A percentile compares a stretch with the other conserved stretches of the same genome.
These are phyloP conservation scores for Skeletonema grethae DNA, from an alignment of 108 stramenopile genomes.

Conservation along the genomic window DNA sequence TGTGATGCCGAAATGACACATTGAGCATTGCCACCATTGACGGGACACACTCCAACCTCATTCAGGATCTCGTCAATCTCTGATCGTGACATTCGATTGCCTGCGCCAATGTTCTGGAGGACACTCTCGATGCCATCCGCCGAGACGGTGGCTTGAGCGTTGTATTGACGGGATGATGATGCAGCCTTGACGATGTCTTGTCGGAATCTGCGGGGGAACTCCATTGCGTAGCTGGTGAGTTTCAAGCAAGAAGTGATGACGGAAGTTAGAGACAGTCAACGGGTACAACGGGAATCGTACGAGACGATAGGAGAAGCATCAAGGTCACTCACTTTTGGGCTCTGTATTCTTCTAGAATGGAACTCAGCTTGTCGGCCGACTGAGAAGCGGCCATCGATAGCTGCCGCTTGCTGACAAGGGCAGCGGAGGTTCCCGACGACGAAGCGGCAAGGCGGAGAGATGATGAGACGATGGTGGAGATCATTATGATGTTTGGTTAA, in stretches of 20 bases:
- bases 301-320: background rate
- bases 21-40: background rate
- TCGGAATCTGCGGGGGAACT: slow-evolving; percentile 54
- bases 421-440: background rate
- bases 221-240: slow-evolving; percentile 47
- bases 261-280: background rate
- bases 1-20: slow-evolving; percentile 28
- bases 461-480: background rate
- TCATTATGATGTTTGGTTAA: background rate
- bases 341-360: slow-evolving; percentile 56
- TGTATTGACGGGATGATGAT: background rate
- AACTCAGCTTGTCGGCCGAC: slow-evolving; percentile 34
- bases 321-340: slow-evolving; percentile 45
- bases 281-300: background rate
- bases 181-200: slow-evolving; percentile 60
- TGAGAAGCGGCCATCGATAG: slow-evolving; percentile 12
- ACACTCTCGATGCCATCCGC: slow-evolving; percentile 49
- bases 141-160: slow-evolving; percentile 29
- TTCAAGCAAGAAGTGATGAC: background rate
- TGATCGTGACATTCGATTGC: slow-evolving; percentile 29
- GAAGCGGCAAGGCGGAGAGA: slow-evolving; percentile 7
- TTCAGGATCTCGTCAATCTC: slow-evolving; percentile 56
- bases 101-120: slow-evolving; percentile 54
- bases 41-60: slow-evolving; percentile 39
- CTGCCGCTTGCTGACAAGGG: background rate